Conservation (phyloP, 169 alveolate species). For the Plasmodium sp. region DNA sequence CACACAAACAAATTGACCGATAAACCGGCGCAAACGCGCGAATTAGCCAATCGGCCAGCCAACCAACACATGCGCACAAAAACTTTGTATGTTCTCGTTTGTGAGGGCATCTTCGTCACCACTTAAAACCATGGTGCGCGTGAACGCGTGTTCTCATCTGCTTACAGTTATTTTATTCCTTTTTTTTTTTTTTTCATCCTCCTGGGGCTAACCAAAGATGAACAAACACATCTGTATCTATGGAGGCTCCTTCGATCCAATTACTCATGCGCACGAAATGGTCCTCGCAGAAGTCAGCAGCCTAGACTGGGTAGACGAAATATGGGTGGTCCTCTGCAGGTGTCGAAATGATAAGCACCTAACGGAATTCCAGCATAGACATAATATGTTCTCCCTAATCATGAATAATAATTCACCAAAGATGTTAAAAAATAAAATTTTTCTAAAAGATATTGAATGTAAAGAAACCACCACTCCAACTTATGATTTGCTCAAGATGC, state of each 20-base stretch:
- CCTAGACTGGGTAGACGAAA: conserved; percentile 60
- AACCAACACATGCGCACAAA: not conserved
- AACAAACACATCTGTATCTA: conserved; percentile 48
- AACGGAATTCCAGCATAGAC: conserved; percentile 34
- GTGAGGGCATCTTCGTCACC: not conserved
- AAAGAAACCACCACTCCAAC: conserved; percentile 39
- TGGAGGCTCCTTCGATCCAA: conserved; percentile 72
- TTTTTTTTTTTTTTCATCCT: not conserved
- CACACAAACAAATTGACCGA: not conserved
- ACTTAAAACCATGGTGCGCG: not conserved
- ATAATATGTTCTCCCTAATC: conserved; percentile 53
- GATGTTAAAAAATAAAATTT: conserved; percentile 45
- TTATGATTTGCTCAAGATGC: conserved; percentile 48
- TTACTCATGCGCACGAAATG: conserved; percentile 68
- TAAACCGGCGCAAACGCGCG: not conserved
- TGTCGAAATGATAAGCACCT: conserved; percentile 49
- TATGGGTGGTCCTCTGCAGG: conserved; percentile 69
- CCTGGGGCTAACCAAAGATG: conserved; percentile 31
- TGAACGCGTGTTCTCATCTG: not conserved
- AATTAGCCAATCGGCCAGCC: not conserved
- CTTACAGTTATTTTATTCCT: not conserved
- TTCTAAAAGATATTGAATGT: conserved; percentile 49
- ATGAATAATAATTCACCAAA: conserved; percentile 19
- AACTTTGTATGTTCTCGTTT: not conserved
- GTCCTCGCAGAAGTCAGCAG: conserved; percentile 30